Base-by-base conservation (phyloP, 179 eudicot species). In the Camellia oleifera region DNA sequence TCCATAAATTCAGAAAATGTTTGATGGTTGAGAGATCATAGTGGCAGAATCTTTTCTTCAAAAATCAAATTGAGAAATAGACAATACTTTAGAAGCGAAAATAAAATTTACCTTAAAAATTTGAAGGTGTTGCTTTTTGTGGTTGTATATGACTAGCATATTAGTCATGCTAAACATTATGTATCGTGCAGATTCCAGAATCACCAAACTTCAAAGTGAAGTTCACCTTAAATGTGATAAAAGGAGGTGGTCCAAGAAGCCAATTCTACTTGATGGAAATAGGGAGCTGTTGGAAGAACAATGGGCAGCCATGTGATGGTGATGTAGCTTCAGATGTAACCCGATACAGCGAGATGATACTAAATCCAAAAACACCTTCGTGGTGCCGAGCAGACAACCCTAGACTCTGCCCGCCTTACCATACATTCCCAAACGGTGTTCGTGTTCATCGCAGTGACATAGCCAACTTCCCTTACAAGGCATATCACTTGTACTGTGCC, bases 201-300 rank as follows among this genome's bases (percentile, higher is more conserved):
- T 89, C 92, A 3, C 93, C 97, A 45, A 85, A 91, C 82, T 89
- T 90, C 83, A 84, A 81, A 81, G 97, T 91, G 76, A 86, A 68
- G 54, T 84, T 88, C 83, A 84, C 83, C 11, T 66, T 92, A 48
- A 77, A 90, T 26, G 73, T 87, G 1, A 89, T 69, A 12, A 75
- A 80, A 78, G 93, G 91, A 20, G 91, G 93, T 0, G 93, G 94
- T 1, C 80, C 88, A 5, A 81, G 7, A 1, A 82, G 86, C 76
- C 93, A 91, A 52, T 88, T 90, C 84, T 91, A 89, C 79, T 78
- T 88, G 10, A 80, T 91, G 83, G 95, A 93, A 86, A 93, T 91
- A 45, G 95, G 97, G 1, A 89, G 95, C 82, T 90, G 95, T 70
- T 91, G 97, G 97, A 93, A 93, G 87, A 93, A 90, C 88, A 83